Base-by-base conservation (phyloP, 2,329 filamentous ascomycete genomes). In the Fonsecaea multimorphosa region DNA sequence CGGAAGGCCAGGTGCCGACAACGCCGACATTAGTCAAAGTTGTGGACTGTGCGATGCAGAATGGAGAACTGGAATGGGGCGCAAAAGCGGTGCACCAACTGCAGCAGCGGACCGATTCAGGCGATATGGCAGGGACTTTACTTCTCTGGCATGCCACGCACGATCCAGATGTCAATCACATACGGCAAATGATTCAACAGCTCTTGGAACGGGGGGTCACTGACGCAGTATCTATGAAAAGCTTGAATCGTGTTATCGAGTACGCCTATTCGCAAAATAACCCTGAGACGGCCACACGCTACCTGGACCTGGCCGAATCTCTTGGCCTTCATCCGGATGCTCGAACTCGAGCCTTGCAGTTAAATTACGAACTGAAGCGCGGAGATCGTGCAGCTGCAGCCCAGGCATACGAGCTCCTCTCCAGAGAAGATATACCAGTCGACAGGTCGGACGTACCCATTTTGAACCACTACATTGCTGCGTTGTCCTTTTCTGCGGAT, bases 211-310 rank as follows among this genome's bases (percentile, higher is more conserved):
- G 63, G 75, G 81, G 63, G 16, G 62, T 77, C 34, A 78, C 79
- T 16, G 71, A 84, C 2, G 77, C 81, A 6, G 87, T 92, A 0
- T 89, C 91, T 61, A 88, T 88, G 6, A 79, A 84, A 2, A 92
- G 90, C 5, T 87, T 98, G 72, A 96, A 98, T 73, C 80, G 82
- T 5, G 83, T 98, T 29, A 84, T 98, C 19, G 84, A 86, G 60
- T 87, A 89, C 64, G 91, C 92, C 9, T 88, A 89, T 69, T 85
- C 86, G n/a, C 84, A 85, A 61, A 83, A 88, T 11, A 89, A 96
- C 72, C 83, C 87, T 0, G 87, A 91, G 70, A 81, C 91, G 53
- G 91, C 91, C 4, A 88, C 93, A 74, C 85, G 91, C 12, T 90
- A 93, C 68, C 83, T 92, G 54, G 79, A 85, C 1, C 78, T 97